Percentiles rank a stretch among this genome's conserved stretches.
phyloP scores from a whole-genome alignment of 1,284 basidiomycete genomes.

The Pterula multifida region DNA sequence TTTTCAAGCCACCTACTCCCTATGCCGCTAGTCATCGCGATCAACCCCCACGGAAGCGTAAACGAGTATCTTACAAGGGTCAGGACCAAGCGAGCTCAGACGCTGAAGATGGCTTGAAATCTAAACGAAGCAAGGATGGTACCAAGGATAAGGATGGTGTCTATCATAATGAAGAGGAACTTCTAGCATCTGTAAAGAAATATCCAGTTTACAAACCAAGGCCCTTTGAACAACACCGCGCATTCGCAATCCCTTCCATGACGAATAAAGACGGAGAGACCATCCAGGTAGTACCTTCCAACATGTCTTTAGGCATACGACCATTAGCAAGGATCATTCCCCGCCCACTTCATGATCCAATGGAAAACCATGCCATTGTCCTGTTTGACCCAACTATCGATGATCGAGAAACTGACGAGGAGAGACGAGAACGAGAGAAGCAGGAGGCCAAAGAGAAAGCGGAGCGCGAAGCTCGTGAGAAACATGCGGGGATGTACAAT shows the following conservation, averaged over 20 bases:
- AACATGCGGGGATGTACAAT: slow-evolving; percentile 62
- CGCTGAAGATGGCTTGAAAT: slow-evolving; percentile 31
- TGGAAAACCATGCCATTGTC: slow-evolving; percentile 96
- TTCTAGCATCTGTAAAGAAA: slow-evolving; percentile 51
- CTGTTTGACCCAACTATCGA: slow-evolving; percentile 96
- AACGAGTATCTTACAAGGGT: slow-evolving; percentile 72
- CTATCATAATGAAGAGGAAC: slow-evolving; percentile 44
- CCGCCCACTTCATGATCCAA: slow-evolving; percentile 89
- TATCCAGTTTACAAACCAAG: slow-evolving; percentile 82
- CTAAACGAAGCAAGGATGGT: slow-evolving; percentile 50
- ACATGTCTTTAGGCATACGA: slow-evolving; percentile 78
- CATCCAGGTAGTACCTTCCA: slow-evolving; percentile 53
- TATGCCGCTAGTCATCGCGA: slow-evolving; percentile 34
- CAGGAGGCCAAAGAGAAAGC: slow-evolving; percentile 57
- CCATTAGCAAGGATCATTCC: slow-evolving; percentile 79
- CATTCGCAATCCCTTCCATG: slow-evolving; percentile 87
- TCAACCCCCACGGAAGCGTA: slow-evolving; percentile 69
- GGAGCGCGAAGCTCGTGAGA: slow-evolving; percentile 53
- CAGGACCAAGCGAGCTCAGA: slow-evolving; percentile 41
- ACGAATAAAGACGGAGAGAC: slow-evolving; percentile 66
- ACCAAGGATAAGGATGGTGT: slow-evolving; percentile 36
- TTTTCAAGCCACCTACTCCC: slow-evolving; percentile 66
- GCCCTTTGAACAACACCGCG: slow-evolving; percentile 57
- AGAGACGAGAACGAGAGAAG: slow-evolving; percentile 56
- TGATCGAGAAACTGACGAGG: slow-evolving; percentile 79